Base-by-base conservation (phyloP, 495 filamentous ascomycete genomes). In the Xylaria longipes region DNA sequence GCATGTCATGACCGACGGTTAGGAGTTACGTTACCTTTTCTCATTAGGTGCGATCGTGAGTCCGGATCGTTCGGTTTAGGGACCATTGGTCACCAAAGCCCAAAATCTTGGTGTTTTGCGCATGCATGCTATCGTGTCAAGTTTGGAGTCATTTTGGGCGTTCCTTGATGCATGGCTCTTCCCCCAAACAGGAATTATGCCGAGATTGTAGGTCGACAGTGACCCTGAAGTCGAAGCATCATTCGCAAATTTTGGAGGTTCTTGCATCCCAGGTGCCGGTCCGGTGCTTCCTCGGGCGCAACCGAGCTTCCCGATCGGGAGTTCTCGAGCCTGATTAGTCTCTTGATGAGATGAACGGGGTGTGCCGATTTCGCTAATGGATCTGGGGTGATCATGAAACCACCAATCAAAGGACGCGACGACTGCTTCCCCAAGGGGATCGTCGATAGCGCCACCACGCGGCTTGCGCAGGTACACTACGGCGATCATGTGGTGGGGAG, bases 261-360 rank as follows among this genome's bases (percentile, higher is more conserved):
- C n/a, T 37, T 22, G 57, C 31, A n/a, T n/a, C 35, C 33, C 39
- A 60, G 66, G 70, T 76, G 35, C 63, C 64, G 52, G 54, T 64
- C 65, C 77, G 75, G 77, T 69, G 77, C 77, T 79, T 77, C 69
- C 39, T 79, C 75, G 75, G 77, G 45, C 62, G 64, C 61, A 72
- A 67, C 45, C 74, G 68, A 76, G 67, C 72, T 79, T 70, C 77
- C 77, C 63, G 56, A 74, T 79, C 71, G 63, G 71, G 69, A 25
- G 54, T 12, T 37, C 11, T 37, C 15, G 39, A n/a, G 31, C 22
- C 57, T 50, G 35, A 61, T 69, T 61, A 57, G 67, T 71, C 71
- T 61, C 52, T 22, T 64, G 33, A 70, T 69, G 41, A 61, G 69
- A 73, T 63, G 58, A 67, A 73, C 56, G 52, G 14, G 54, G 43